A percentile compares a stretch with the other conserved stretches of the same genome.
Evolutionary conservation across 2,329 filamentous ascomycete species (phyloP).

Genomic region (Venturiaceae sp.): DNA sequence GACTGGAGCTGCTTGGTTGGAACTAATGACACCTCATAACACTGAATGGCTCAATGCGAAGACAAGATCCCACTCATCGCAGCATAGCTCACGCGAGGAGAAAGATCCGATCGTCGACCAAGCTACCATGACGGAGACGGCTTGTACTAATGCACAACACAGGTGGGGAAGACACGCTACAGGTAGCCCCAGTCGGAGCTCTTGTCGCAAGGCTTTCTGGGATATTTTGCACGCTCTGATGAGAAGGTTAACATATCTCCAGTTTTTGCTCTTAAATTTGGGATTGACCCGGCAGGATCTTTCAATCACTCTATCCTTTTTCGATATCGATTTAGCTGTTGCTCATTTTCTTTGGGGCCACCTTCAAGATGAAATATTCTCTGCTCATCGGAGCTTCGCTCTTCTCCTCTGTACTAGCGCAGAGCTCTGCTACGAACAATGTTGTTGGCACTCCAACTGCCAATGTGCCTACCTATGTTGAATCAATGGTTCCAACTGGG

Average conservation of each 20-base stretch:
- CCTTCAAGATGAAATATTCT: neutral
- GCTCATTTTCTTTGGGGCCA: neutral
- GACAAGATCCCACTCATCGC: too few relatives aligned
- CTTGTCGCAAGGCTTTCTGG: neutral
- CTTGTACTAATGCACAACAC: neutral
- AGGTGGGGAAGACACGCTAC: neutral
- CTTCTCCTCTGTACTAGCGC: neutral
- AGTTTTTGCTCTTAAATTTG: neutral
- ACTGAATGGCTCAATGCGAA: too few relatives aligned
- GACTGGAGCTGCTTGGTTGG: too few relatives aligned
- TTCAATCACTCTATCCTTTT: neutral
- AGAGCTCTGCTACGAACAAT: neutral
- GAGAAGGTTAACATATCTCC: neutral
- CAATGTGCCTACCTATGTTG: slow-evolving; percentile 13
- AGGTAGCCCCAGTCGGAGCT: neutral
- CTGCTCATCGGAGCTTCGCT: neutral
- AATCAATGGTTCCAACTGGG: slow-evolving; percentile 20
- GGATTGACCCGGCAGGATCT: neutral
- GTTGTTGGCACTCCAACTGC: neutral
- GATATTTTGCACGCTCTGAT: neutral
- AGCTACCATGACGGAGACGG: neutral
- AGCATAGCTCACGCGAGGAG: too few relatives aligned
- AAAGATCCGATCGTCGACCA: neutral
- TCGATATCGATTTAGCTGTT: neutral
- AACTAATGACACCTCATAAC: too few relatives aligned